Percentiles rank a stretch among this genome's conserved stretches.
Conservation (phyloP, 192 early-diverging fungal genomes). For the Jimgerdemannia lactiflua region DNA sequence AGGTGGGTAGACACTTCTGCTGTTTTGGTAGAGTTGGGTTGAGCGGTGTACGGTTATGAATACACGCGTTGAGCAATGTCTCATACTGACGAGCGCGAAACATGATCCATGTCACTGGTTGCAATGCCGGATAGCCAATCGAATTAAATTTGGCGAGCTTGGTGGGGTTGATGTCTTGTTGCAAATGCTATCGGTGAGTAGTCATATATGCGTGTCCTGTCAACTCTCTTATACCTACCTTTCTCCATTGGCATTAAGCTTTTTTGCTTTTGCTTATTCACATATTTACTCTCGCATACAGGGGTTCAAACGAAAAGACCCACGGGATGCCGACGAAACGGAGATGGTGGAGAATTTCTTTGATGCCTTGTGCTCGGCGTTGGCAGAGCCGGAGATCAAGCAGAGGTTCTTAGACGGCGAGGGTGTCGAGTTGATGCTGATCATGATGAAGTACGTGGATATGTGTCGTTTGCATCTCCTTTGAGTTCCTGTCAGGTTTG, state of each 20-base stretch:
- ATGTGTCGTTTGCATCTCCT: too few relatives aligned
- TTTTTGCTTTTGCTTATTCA: neutral
- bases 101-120: neutral
- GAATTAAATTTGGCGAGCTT: slow-evolving; percentile 42
- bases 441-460: slow-evolving; percentile 72
- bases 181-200: slow-evolving; percentile 53
- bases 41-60: too few relatives aligned
- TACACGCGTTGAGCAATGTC: too few relatives aligned
- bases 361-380: slow-evolving; percentile 71
- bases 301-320: slow-evolving; percentile 66
- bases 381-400: slow-evolving; percentile 71
- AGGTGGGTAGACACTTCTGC: slow-evolving; percentile 25
- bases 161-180: slow-evolving; percentile 71
- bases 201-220: too few relatives aligned
- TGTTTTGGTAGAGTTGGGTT: too few relatives aligned
- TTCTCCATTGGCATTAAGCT: neutral
- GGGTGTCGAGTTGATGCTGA: slow-evolving; percentile 88
- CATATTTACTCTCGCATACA: slow-evolving; percentile 4
- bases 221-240: neutral
- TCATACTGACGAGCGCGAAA: too few relatives aligned
- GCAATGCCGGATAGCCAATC: slow-evolving; percentile 30
- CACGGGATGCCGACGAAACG: slow-evolving; percentile 77
- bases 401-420: slow-evolving; percentile 73
- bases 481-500: neutral
- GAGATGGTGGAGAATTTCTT: slow-evolving; percentile 95